Percentiles rank a stretch among this genome's conserved stretches.
Conservation (phyloP, 2,329 filamentous ascomycete species). For the Botryotinia convoluta region DNA sequence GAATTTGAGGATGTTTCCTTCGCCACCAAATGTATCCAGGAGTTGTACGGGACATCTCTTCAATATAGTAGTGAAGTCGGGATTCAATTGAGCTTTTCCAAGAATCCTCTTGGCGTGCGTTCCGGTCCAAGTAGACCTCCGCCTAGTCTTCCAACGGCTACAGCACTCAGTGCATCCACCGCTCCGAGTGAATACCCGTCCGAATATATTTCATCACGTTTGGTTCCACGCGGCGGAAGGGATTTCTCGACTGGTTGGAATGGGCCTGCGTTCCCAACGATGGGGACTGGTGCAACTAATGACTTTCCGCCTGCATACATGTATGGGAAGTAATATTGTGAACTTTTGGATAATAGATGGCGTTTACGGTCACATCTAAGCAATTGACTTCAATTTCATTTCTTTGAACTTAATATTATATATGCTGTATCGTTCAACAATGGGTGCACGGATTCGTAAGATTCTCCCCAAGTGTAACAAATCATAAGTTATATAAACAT, state of each 20-base stretch:
- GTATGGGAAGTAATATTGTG: slow-evolving; percentile 32
- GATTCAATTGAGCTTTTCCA: slow-evolving; percentile 93
- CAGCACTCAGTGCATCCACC: slow-evolving; percentile 32
- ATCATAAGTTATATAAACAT: no score
- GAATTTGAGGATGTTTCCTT: slow-evolving; percentile 94
- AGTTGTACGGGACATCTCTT: slow-evolving; percentile 80
- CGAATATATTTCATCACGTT: no score
- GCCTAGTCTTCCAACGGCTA: slow-evolving; percentile 58
- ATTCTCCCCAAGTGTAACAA: no score
- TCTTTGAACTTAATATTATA: no score
- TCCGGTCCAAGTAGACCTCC: slow-evolving; percentile 71
- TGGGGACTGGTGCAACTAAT: slow-evolving; percentile 35
- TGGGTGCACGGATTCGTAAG: no score
- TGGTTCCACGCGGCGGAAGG: no score
- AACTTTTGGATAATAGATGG: no score
- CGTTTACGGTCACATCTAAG: no score
- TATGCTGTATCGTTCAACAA: no score
- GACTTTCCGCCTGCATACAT: slow-evolving; percentile 39
- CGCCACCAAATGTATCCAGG: slow-evolving; percentile 85
- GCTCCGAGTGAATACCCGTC: slow-evolving; percentile 49
- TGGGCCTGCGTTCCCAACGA: slow-evolving; percentile 31
- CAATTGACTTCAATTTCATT: no score
- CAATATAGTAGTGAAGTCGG: slow-evolving; percentile 93
- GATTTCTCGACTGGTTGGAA: slow-evolving; percentile 26
- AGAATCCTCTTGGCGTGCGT: slow-evolving; percentile 91